Percentiles rank a stretch among this genome's conserved stretches.
These are phyloP conservation scores for Apiospora arundinis DNA, from an alignment of 2,329 filamentous ascomycete genomes.

Conservation along the genomic window DNA sequence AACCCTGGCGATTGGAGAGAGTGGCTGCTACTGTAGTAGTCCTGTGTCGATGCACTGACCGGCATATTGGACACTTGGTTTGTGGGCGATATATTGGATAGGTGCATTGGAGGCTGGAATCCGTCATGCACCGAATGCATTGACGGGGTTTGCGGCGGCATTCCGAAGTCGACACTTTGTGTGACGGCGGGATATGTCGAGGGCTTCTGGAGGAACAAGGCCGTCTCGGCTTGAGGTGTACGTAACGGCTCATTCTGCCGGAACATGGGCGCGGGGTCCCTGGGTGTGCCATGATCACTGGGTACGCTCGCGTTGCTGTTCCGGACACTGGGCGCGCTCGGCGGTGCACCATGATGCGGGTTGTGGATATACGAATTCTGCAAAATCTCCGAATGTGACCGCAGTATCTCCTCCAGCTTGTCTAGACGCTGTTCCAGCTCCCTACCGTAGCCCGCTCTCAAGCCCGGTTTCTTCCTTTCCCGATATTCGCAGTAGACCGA, in stretches of 20 bases:
- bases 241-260: constrained; percentile 55
- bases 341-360: constrained; percentile 34
- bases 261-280: constrained; percentile 55
- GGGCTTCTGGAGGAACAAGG: constrained; percentile 67
- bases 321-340: constrained; percentile 46
- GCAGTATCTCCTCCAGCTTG: constrained; percentile 70
- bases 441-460: constrained; percentile 72
- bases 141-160: constrained; percentile 52
- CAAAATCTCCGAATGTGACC: constrained; percentile 70
- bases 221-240: constrained; percentile 63
- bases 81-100: constrained; percentile 48
- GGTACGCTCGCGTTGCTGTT: constrained; percentile 58
- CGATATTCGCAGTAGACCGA: constrained; percentile 70
- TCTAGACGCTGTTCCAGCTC: constrained; percentile 77
- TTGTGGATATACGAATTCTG: constrained; percentile 58
- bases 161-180: constrained; percentile 57
- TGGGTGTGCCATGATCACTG: constrained; percentile 63
- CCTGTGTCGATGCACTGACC: constrained; percentile 51
- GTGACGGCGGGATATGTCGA: constrained; percentile 54
- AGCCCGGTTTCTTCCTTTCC: constrained; percentile 70
- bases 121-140: constrained; percentile 53
- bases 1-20: constrained; percentile 65
- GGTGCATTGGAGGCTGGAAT: constrained; percentile 52
- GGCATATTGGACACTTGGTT: constrained; percentile 44
- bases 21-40: constrained; percentile 53